Evolutionary conservation across 1,139 yeast species (phyloP), one percentile per base, ranked within the genome.

Genomic region (Taphrina wiesneri): DNA sequence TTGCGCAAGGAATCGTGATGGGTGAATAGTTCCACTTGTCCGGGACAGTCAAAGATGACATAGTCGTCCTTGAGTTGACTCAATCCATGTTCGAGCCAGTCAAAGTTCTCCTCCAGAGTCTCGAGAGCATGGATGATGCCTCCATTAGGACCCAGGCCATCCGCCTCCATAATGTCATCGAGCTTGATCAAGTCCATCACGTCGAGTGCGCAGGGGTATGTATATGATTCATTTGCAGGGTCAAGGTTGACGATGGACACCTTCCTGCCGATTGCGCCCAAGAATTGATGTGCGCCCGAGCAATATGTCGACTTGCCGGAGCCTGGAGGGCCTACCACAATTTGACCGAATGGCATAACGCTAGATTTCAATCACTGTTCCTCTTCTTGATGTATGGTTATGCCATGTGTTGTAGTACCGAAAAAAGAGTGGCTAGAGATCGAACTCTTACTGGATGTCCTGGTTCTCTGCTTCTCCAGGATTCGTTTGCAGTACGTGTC

Each of bases 321-420:
- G 1, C 99, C 99, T 0, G 99, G 99, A 0, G 99, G 98, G 0
- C 99, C 99, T 43, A 95, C 90, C 15, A 93, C 93, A 23, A 93
- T 84, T 52, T 64, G 62, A 5, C 64, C 64, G 30, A 51, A 60
- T 11, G 63, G 54, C 56, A 49, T 46, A 17, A 30, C 34, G 34
- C 34, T 30, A 6, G 34, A 30, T n/a, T n/a, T n/a, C n/a, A n/a
- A n/a, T n/a, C n/a, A n/a, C n/a, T n/a, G n/a, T n/a, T n/a, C n/a
- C n/a, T n/a, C n/a, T n/a, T n/a, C n/a, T n/a, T n/a, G n/a, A n/a
- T n/a, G n/a, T n/a, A n/a, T n/a, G n/a, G n/a, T n/a, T n/a, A n/a
- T n/a, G n/a, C n/a, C n/a, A n/a, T n/a, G n/a, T n/a, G n/a, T n/a
- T n/a, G n/a, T n/a, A n/a, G n/a, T n/a, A n/a, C n/a, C n/a, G n/a